Percentiles rank a stretch among this genome's conserved stretches.
These are phyloP conservation scores for Brassica juncea DNA, from an alignment of 345 rosid species.

Conservation along the genomic window DNA sequence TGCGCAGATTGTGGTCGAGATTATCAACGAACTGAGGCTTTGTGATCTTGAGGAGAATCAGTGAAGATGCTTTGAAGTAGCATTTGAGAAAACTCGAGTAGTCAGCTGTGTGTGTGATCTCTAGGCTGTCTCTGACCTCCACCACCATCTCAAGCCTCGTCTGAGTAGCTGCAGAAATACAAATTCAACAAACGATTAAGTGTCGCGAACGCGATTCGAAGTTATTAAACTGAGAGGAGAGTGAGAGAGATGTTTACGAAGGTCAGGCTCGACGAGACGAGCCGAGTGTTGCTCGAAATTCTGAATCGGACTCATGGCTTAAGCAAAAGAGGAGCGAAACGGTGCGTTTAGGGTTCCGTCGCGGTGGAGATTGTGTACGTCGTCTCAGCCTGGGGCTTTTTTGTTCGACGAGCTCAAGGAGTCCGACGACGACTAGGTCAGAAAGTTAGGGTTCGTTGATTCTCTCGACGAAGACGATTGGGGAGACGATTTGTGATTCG, in stretches of 20 bases:
- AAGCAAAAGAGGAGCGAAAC: not conserved
- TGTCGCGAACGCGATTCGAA: not conserved
- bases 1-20: slow-evolving; percentile 85
- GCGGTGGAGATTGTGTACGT: not conserved
- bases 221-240: not conserved
- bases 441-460: slow-evolving; percentile 3
- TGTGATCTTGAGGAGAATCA: slow-evolving; percentile 72
- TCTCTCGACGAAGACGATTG: not conserved
- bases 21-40: slow-evolving; percentile 83
- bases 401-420: not conserved
- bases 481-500: not conserved
- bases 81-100: slow-evolving; percentile 88
- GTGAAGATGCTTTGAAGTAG: slow-evolving; percentile 82
- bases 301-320: slow-evolving; percentile 85
- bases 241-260: slow-evolving; percentile 46
- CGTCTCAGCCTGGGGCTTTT: not conserved
- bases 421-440: slow-evolving; percentile 34
- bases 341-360: slow-evolving; percentile 27
- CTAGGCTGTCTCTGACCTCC: slow-evolving; percentile 93
- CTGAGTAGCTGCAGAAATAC: slow-evolving; percentile 59
- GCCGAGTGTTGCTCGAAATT: slow-evolving; percentile 93
- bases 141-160: slow-evolving; percentile 78
- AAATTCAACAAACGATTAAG: slow-evolving; percentile 6
- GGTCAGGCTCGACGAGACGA: slow-evolving; percentile 74
- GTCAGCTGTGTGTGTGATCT: slow-evolving; percentile 92